A percentile compares a stretch with the other conserved stretches of the same genome.
Evolutionary conservation across 169 alveolate species (phyloP).

Genomic region (Cryptosporidium tyzzeri): DNA sequence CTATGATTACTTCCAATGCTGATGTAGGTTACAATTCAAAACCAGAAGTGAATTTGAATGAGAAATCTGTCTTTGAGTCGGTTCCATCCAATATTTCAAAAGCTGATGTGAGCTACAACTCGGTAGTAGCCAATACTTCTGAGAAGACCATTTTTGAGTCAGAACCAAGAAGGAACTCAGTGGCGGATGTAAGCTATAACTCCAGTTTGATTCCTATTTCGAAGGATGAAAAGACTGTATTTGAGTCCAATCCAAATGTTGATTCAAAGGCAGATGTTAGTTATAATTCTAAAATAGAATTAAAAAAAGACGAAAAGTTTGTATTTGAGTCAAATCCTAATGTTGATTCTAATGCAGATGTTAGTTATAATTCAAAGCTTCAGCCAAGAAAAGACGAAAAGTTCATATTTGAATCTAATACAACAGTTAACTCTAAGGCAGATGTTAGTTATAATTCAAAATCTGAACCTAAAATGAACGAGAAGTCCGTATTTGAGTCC

Average conservation of each 20-base stretch:
- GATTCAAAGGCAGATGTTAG: slow-evolving; percentile 26
- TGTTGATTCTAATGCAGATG: slow-evolving; percentile 9
- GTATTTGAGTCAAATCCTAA: slow-evolving; percentile 13
- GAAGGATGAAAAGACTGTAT: neutral
- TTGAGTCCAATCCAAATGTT: slow-evolving; percentile 11
- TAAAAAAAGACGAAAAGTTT: neutral
- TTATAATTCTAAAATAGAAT: neutral
- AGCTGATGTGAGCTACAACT: neutral
- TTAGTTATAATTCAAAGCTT: neutral
- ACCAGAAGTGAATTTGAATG: neutral
- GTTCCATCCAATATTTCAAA: neutral
- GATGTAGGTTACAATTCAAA: slow-evolving; percentile 1
- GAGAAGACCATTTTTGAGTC: slow-evolving; percentile 19
- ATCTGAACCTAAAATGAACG: neutral
- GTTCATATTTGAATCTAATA: slow-evolving; percentile 13
- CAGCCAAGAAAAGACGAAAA: slow-evolving; percentile 1
- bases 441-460: slow-evolving; percentile 27
- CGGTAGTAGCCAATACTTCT: neutral
- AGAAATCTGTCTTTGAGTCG: slow-evolving; percentile 1
- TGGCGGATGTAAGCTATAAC: slow-evolving; percentile 12
- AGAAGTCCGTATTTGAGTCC: slow-evolving; percentile 28
- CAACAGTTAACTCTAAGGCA: neutral
- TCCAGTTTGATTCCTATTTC: neutral
- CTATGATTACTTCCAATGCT: slow-evolving; percentile 9
- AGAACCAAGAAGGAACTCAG: neutral